phyloP scores from a whole-genome alignment of 1,284 basidiomycete species.

The Puccinia hordei region DNA sequence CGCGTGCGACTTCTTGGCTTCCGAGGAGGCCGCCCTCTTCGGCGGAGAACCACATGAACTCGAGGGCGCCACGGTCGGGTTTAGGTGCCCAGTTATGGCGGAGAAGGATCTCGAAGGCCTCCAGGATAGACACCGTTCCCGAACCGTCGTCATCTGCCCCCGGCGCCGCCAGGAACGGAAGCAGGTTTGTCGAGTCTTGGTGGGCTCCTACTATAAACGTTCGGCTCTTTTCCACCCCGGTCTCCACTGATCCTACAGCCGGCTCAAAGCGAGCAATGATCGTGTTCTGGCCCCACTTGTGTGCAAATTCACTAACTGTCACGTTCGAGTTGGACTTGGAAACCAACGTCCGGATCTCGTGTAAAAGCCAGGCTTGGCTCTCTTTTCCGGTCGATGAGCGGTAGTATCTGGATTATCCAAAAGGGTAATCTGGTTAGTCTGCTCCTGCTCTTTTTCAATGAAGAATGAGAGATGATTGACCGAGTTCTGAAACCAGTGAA shows the following conservation, averaged over 20 bases:
- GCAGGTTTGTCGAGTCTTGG: conserved; percentile 59
- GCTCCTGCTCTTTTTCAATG: too few species aligned
- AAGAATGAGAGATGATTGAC: too few species aligned
- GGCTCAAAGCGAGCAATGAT: conserved; percentile 70
- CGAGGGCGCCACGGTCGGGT: conserved; percentile 72
- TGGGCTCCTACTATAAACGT: conserved; percentile 61
- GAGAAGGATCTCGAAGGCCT: conserved; percentile 80
- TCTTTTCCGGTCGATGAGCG: conserved; percentile 69
- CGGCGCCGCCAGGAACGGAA: conserved; percentile 82
- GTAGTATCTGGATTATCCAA: conserved; percentile 65
- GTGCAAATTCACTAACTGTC: conserved; percentile 75
- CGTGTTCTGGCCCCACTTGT: conserved; percentile 88
- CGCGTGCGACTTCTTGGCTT: conserved; percentile 81
- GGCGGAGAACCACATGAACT: conserved; percentile 95
- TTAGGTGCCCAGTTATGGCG: conserved; percentile 68
- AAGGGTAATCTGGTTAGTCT: too few species aligned
- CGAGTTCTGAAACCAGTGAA: conserved; percentile 42
- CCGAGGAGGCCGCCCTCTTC: conserved; percentile 93
- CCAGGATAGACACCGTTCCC: conserved; percentile 87
- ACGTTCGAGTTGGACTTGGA: conserved; percentile 63
- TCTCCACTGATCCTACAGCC: neutral
- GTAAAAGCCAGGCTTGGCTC: conserved; percentile 79
- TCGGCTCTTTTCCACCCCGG: too few species aligned
- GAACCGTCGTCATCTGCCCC: conserved; percentile 79
- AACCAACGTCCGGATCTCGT: conserved; percentile 70